Evolutionary conservation across 129 eudicot genomes (phyloP).

Genomic region (Flaveria trinervia): DNA sequence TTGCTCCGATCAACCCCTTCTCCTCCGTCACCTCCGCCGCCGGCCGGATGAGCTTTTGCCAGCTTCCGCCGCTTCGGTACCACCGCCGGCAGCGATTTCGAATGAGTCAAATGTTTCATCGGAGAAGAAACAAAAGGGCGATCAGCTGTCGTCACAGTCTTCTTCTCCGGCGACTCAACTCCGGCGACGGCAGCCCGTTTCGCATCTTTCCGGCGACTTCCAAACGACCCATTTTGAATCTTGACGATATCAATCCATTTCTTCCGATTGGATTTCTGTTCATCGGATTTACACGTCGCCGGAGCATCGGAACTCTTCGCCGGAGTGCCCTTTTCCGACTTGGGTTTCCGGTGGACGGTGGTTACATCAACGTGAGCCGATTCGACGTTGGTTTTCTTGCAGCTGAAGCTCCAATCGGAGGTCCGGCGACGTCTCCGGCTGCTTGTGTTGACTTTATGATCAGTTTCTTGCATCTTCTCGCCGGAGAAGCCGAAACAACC

Average conservation of each 20-base stretch:
- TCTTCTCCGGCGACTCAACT: slow-evolving; percentile 2
- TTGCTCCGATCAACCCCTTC: background rate
- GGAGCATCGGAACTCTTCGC: too few species aligned
- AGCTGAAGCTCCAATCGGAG: slow-evolving; percentile 20
- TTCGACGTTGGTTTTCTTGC: slow-evolving; percentile 25
- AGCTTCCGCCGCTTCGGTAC: slow-evolving; percentile 2
- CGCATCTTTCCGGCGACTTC: slow-evolving; percentile 25
- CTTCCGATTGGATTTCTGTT: slow-evolving; percentile 15
- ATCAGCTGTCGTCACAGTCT: background rate
- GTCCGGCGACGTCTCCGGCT: slow-evolving; percentile 36
- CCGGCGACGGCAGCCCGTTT: slow-evolving; percentile 14
- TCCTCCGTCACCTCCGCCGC: background rate
- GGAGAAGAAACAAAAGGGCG: slow-evolving; percentile 4
- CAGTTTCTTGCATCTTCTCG: slow-evolving; percentile 14
- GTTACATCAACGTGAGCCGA: slow-evolving; percentile 23
- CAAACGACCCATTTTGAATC: slow-evolving; percentile 22
- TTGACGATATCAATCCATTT: slow-evolving; percentile 21
- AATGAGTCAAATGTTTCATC: slow-evolving; percentile 16
- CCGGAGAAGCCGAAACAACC: slow-evolving; percentile 48
- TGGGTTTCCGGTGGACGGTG: slow-evolving; percentile 5
- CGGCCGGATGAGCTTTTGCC: background rate
- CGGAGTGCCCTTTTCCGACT: background rate
- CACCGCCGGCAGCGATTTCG: slow-evolving; percentile 12
- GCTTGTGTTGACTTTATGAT: slow-evolving; percentile 33
- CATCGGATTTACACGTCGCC: background rate